Conservation (phyloP, 208 protist genomes). For the Angomonas deanei region DNA sequence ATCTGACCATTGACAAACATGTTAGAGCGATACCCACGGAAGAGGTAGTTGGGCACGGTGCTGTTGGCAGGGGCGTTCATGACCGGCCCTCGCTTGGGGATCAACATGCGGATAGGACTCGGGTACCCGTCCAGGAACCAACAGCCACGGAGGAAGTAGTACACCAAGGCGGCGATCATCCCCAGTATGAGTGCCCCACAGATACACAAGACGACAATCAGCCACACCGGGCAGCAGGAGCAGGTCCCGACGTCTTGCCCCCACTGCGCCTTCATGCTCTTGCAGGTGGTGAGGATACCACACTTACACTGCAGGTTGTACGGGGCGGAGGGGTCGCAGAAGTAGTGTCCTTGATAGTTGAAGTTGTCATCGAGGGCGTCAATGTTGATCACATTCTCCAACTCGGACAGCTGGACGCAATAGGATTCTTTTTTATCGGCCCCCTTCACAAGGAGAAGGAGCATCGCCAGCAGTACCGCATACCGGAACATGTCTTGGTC, state of each 20-base stretch:
- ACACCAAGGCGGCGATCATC: conserved; percentile 12
- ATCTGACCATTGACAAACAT: conserved; percentile 40
- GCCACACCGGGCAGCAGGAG: conserved; percentile 47
- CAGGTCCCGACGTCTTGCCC: conserved; percentile 60
- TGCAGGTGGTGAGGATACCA: conserved; percentile 13
- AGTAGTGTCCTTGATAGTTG: conserved; percentile 17
- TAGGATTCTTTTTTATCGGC: neutral
- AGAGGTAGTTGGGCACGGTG: conserved; percentile 45
- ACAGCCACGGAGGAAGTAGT: conserved; percentile 27
- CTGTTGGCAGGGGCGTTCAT: conserved; percentile 24
- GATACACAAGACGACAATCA: conserved; percentile 38
- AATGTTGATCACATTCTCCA: neutral
- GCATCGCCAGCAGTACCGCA: no score
- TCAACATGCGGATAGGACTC: conserved; percentile 20
- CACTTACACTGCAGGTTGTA: conserved; percentile 28
- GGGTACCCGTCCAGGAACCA: conserved; percentile 70
- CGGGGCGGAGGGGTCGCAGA: conserved; percentile 12
- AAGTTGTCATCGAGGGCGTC: conserved; percentile 1
- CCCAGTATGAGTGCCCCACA: conserved; percentile 15
- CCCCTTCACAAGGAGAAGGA: neutral
- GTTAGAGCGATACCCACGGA: conserved; percentile 38
- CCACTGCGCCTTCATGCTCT: conserved; percentile 17
- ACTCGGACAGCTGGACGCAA: neutral
- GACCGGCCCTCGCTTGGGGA: conserved; percentile 33
- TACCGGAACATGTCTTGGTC: no score